Percentiles rank a stretch among this genome's conserved stretches.
Conservation (phyloP, 169 alveolate genomes). For the Plasmodium blacklocki region DNA sequence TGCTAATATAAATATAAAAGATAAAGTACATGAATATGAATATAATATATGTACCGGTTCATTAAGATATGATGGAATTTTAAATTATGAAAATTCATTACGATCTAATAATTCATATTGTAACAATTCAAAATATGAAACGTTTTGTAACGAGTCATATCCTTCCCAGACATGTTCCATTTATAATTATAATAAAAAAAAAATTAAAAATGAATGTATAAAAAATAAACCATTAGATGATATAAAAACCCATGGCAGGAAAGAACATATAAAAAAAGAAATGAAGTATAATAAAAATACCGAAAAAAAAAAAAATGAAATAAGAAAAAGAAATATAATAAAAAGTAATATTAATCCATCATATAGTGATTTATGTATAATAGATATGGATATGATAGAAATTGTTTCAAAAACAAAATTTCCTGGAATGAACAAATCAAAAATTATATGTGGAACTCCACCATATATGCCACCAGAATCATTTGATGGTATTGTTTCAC, state of each 20-base stretch:
- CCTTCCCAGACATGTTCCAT: no score
- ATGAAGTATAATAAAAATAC: neutral
- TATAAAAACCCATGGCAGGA: neutral
- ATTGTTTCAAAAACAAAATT: conserved; percentile 16
- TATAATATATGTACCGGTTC: no score
- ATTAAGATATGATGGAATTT: no score
- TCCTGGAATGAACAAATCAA: neutral
- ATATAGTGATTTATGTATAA: conserved; percentile 42
- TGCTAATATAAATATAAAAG: no score
- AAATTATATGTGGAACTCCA: conserved; percentile 59
- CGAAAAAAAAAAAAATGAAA: conserved; percentile 11
- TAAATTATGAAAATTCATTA: no score
- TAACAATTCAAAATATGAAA: no score
- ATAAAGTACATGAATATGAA: no score
- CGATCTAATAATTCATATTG: no score
- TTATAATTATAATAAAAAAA: no score
- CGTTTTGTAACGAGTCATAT: no score
- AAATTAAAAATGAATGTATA: no score
- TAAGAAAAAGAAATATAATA: neutral
- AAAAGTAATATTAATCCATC: neutral
- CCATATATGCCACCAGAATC: conserved; percentile 79
- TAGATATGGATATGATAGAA: conserved; percentile 75
- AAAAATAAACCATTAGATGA: neutral
- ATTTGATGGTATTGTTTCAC: conserved; percentile 68
- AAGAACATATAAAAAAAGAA: neutral